Conservation (phyloP, 345 rosid species). For the Salix suchowensis region DNA sequence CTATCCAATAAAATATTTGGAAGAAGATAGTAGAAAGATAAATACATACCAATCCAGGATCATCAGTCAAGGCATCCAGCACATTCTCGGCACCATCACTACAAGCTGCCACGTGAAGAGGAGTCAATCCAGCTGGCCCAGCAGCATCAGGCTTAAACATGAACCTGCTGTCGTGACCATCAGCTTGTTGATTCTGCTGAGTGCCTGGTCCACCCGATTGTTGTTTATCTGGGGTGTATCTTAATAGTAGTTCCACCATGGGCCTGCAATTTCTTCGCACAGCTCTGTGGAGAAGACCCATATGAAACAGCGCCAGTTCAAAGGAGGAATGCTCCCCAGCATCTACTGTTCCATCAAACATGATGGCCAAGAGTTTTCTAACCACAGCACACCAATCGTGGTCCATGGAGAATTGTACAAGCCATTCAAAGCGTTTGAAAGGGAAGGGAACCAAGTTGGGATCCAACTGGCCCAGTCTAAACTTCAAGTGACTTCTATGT, state of each 20-base stretch:
- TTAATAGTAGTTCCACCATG: slow-evolving; percentile 72
- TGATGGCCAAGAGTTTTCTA: slow-evolving; percentile 65
- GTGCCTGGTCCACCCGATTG: slow-evolving; percentile 2
- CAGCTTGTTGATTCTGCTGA: slow-evolving; percentile 14
- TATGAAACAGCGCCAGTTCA: slow-evolving; percentile 50
- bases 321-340: slow-evolving; percentile 47
- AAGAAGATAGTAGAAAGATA: not conserved
- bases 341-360: slow-evolving; percentile 68
- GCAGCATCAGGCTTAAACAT: slow-evolving; percentile 75
- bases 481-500: slow-evolving; percentile 61
- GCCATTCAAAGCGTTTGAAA: slow-evolving; percentile 71
- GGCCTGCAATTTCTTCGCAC: slow-evolving; percentile 78
- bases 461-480: slow-evolving; percentile 50
- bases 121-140: slow-evolving; percentile 91
- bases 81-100: slow-evolving; percentile 84
- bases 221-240: slow-evolving; percentile 45
- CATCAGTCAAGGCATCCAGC: slow-evolving; percentile 77
- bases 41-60: slow-evolving; percentile 70
- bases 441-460: slow-evolving; percentile 65
- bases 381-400: slow-evolving; percentile 94
- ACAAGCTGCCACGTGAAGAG: slow-evolving; percentile 94
- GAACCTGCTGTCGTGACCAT: slow-evolving; percentile 18
- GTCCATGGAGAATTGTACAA: slow-evolving; percentile 86
- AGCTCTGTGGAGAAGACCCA: slow-evolving; percentile 88
- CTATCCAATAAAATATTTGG: not conserved